Conservation (phyloP, 768 basidiomycete genomes). For the Clitopilus hobsonii region DNA sequence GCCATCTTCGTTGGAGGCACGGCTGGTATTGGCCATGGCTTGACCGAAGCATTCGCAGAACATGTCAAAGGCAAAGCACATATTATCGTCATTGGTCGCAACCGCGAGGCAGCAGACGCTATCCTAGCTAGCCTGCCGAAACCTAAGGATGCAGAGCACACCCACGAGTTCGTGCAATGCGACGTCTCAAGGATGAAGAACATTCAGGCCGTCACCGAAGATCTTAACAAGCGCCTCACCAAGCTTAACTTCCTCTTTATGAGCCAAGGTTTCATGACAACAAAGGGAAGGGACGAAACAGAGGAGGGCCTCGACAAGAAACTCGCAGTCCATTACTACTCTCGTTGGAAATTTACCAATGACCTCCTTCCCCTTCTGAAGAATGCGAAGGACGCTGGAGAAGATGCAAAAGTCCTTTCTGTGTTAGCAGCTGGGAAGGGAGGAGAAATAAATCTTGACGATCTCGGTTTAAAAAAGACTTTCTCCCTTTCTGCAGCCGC, state of each 20-base stretch:
- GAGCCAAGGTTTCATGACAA: conserved; percentile 35
- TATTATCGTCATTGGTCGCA: conserved; percentile 51
- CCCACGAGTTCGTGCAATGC: conserved; percentile 48
- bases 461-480: conserved; percentile 46
- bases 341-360: conserved; percentile 44
- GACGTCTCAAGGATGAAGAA: conserved; percentile 51
- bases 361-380: conserved; percentile 40
- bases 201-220: conserved; percentile 27
- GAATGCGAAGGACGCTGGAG: conserved; percentile 38
- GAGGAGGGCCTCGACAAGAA: conserved; percentile 40
- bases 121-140: conserved; percentile 40
- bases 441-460: conserved; percentile 35
- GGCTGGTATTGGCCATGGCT: conserved; percentile 43
- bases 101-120: conserved; percentile 39
- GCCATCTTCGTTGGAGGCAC: conserved; percentile 43
- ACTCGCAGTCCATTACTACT: conserved; percentile 38
- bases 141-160: conserved; percentile 14
- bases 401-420: conserved; percentile 46
- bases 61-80: conserved; percentile 45
- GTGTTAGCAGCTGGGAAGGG: conserved; percentile 33
- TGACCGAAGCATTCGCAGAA: conserved; percentile 39
- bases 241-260: conserved; percentile 53
- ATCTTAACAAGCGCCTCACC: conserved; percentile 25
- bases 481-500: conserved; percentile 31
- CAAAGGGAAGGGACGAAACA: conserved; percentile 34